phyloP scores from a whole-genome alignment of 1,139 yeast species.

The Eremothecium gossypii region DNA sequence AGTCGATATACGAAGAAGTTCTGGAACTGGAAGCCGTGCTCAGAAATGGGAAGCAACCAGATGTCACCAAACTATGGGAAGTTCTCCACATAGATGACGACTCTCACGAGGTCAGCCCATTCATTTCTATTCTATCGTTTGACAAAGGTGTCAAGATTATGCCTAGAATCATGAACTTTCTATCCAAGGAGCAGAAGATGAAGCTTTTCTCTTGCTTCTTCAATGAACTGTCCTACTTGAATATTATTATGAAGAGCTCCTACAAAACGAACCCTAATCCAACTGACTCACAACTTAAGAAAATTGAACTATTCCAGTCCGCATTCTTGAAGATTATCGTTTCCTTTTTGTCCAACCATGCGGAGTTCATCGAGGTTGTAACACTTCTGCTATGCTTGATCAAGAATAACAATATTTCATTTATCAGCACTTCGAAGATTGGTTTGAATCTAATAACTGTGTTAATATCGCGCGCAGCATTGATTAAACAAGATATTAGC shows the following conservation, averaged over 20 bases:
- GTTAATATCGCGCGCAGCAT: constrained; percentile 82
- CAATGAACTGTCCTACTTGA: constrained; percentile 72
- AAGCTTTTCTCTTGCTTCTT: constrained; percentile 72
- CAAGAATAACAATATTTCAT: constrained; percentile 62
- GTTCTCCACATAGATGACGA: constrained; percentile 59
- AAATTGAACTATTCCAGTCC: constrained; percentile 71
- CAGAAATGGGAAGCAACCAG: constrained; percentile 51
- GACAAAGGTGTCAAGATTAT: constrained; percentile 85
- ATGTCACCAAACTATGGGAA: constrained; percentile 62
- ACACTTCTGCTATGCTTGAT: constrained; percentile 70
- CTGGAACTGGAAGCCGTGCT: constrained; percentile 77
- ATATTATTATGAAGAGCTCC: constrained; percentile 70
- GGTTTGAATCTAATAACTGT: constrained; percentile 86
- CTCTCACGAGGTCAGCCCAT: constrained; percentile 58
- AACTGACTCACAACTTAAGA: constrained; percentile 41
- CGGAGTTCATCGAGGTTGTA: constrained; percentile 72
- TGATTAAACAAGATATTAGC: constrained; percentile 73
- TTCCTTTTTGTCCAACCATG: constrained; percentile 67
- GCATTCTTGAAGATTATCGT: constrained; percentile 82
- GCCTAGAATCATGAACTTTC: constrained; percentile 80
- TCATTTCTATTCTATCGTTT: constrained; percentile 72
- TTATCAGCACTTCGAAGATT: constrained; percentile 70
- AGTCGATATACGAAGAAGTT: constrained; percentile 68
- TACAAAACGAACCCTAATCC: constrained; percentile 58
- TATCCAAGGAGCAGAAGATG: constrained; percentile 67